Evolutionary conservation across 352 stramenopile species (phyloP).

Genomic region (Ophiocytium majus): DNA sequence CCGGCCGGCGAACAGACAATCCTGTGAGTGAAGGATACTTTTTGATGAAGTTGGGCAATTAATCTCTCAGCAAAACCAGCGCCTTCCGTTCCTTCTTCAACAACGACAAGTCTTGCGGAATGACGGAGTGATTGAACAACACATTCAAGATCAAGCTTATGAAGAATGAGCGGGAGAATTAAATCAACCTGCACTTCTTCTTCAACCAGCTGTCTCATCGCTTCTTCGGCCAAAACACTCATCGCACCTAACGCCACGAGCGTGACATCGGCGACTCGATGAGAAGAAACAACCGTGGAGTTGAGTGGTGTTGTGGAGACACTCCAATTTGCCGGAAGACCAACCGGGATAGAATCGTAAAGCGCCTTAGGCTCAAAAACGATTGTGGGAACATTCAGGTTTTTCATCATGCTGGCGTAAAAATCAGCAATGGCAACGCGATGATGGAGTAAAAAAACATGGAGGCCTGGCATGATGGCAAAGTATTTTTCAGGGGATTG

Average conservation of each 20-base stretch:
- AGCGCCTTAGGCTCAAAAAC: not conserved
- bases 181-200: not conserved
- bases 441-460: not conserved
- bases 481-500: conserved; percentile 9
- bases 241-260: not conserved
- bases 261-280: not conserved
- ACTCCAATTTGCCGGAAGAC: not conserved
- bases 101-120: not conserved
- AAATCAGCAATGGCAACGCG: not conserved
- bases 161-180: not conserved
- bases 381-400: not conserved
- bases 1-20: not conserved
- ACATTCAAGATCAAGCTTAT: not conserved
- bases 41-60: not conserved
- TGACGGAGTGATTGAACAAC: not conserved
- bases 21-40: not conserved
- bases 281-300: not conserved
- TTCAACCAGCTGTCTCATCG: not conserved
- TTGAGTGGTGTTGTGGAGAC: not conserved
- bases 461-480: not conserved
- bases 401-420: not conserved
- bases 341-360: not conserved
- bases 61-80: not conserved
- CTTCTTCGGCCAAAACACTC: not conserved
- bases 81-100: not conserved